phyloP scores from a whole-genome alignment of 805 yeast species.

The Candida ipomoeae region DNA sequence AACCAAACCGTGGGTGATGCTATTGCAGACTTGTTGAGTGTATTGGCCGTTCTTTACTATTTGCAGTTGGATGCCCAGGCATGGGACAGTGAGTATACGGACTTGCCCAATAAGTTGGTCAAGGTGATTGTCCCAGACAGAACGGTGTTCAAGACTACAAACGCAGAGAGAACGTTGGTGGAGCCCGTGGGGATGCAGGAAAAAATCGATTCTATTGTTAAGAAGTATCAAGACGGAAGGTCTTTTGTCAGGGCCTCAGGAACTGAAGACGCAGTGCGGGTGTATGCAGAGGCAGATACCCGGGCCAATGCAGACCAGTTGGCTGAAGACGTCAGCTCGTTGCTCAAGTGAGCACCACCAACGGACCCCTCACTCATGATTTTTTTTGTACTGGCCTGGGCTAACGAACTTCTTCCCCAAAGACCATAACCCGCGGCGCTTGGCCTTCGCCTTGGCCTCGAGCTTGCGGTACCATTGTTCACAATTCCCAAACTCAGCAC shows the following conservation, averaged over 20 bases:
- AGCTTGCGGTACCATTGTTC: constrained; percentile 55
- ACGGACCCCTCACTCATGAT: not conserved
- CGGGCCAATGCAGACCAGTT: constrained; percentile 28
- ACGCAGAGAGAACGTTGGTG: constrained; percentile 81
- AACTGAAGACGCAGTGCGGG: constrained; percentile 95
- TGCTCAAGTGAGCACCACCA: constrained; percentile 15
- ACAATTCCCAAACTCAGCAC: constrained; percentile 82
- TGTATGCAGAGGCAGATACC: constrained; percentile 82
- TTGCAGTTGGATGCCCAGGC: constrained; percentile 55
- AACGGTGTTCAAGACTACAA: constrained; percentile 70
- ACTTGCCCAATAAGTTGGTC: constrained; percentile 79
- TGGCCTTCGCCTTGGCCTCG: constrained; percentile 56
- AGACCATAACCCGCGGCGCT: constrained; percentile 67
- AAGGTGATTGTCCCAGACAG: constrained; percentile 85
- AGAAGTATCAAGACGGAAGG: constrained; percentile 57
- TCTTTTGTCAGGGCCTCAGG: constrained; percentile 97
- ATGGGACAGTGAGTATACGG: constrained; percentile 78
- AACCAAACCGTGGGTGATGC: constrained; percentile 99
- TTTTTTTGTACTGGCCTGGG: constrained; percentile 75
- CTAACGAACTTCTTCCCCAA: constrained; percentile 49
- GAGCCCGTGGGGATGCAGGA: constrained; percentile 76
- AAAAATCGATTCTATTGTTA: constrained; percentile 63
- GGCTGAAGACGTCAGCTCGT: constrained; percentile 24
- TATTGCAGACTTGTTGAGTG: constrained; percentile 82
- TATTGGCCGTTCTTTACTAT: constrained; percentile 58